Percentiles rank a stretch among this genome's conserved stretches.
Conservation (phyloP, 1,139 yeast genomes). For the Blastobotrys illinoisensis region DNA sequence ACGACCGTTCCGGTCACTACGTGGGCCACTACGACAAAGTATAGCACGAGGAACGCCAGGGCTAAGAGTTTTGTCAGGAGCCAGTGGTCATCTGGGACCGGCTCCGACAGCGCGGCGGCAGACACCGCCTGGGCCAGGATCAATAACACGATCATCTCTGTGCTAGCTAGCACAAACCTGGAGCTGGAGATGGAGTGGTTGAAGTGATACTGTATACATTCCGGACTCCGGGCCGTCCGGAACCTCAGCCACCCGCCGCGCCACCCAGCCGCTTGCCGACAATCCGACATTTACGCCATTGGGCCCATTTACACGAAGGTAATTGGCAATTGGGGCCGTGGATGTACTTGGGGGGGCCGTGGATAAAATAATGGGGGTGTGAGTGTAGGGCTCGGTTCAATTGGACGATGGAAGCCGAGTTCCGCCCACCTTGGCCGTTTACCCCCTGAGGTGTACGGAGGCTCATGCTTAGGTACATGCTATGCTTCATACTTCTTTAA, state of each 20-base stretch:
- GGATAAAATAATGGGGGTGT: no score
- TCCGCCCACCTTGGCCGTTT: neutral
- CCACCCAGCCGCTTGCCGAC: no score
- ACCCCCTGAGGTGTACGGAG: neutral
- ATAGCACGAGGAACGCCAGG: constrained; percentile 17
- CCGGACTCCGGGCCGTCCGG: no score
- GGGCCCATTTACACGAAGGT: no score
- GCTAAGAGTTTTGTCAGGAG: constrained; percentile 7
- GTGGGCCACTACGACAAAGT: constrained; percentile 12
- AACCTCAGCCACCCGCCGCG: no score
- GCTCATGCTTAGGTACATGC: neutral
- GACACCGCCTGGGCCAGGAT: neutral
- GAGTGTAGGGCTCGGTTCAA: no score
- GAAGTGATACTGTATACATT: no score
- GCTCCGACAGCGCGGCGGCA: neutral
- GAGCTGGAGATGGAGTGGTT: no score
- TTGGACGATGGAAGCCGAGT: neutral
- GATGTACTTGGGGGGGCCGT: no score
- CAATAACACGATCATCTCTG: neutral
- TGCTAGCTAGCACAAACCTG: no score
- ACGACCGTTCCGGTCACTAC: constrained; percentile 14
- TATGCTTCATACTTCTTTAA: neutral
- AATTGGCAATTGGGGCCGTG: no score
- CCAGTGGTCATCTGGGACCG: neutral
- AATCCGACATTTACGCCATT: no score